Evolutionary conservation across 2,329 filamentous ascomycete species (phyloP).

Genomic region (Cladophialophora bantiana): DNA sequence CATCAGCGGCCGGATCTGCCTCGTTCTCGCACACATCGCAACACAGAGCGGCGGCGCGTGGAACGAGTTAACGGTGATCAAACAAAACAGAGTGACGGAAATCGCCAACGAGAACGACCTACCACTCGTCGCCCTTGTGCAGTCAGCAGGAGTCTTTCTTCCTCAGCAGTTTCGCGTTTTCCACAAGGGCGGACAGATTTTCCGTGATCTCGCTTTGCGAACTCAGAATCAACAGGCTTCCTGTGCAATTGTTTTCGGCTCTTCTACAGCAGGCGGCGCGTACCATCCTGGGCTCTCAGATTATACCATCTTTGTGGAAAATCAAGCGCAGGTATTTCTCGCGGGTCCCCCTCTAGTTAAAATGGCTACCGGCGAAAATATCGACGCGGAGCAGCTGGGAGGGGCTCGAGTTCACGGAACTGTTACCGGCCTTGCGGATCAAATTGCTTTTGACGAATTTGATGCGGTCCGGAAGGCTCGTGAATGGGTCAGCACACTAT

Average conservation of each 20-base stretch:
- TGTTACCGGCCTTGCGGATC: conserved; percentile 53
- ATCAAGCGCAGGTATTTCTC: conserved; percentile 55
- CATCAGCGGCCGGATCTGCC: conserved; percentile 47
- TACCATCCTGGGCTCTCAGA: conserved; percentile 53
- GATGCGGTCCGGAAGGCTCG: conserved; percentile 52
- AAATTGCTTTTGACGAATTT: conserved; percentile 54
- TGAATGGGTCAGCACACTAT: conserved; percentile 47
- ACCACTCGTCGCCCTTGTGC: conserved; percentile 50
- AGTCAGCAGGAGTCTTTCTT: conserved; percentile 53
- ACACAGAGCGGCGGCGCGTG: conserved; percentile 53
- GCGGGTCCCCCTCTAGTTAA: conserved; percentile 56
- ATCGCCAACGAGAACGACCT: conserved; percentile 52
- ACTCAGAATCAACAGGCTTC: conserved; percentile 49
- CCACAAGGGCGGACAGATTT: conserved; percentile 53
- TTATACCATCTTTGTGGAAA: conserved; percentile 54
- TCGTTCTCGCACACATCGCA: conserved; percentile 53
- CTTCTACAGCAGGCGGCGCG: conserved; percentile 53
- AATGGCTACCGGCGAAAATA: conserved; percentile 56
- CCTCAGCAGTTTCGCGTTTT: conserved; percentile 57
- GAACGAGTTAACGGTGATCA: conserved; percentile 50
- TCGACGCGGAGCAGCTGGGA: conserved; percentile 53
- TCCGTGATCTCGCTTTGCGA: conserved; percentile 51
- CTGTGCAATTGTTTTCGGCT: conserved; percentile 55
- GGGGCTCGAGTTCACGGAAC: conserved; percentile 53
- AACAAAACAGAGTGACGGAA: conserved; percentile 49